These are phyloP conservation scores for Leccinum subtestaceum DNA, from an alignment of 768 basidiomycete species.

Conservation along the genomic window DNA sequence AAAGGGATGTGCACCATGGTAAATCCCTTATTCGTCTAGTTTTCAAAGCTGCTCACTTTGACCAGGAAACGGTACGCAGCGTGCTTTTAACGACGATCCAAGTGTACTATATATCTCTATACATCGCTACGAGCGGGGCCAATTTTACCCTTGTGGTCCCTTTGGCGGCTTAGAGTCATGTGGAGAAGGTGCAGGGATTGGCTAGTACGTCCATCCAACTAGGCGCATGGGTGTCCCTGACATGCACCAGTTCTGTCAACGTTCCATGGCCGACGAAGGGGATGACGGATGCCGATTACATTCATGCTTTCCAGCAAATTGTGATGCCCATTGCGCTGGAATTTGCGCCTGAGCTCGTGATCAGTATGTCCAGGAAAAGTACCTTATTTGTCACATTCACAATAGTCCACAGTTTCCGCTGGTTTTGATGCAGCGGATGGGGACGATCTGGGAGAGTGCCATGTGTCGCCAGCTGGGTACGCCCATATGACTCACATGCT, in stretches of 20 bases:
- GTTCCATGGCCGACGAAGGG: conserved; percentile 88
- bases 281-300: conserved; percentile 94
- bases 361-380: conserved; percentile 57
- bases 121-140: conserved; percentile 90
- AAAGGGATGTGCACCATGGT: conserved; percentile 97
- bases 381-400: neutral
- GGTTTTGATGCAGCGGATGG: conserved; percentile 97
- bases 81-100: conserved; percentile 92
- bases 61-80: conserved; percentile 93
- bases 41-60: conserved; percentile 13
- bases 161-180: conserved; percentile 86
- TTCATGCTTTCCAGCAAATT: conserved; percentile 93
- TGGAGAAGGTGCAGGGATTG: conserved; percentile 79
- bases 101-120: conserved; percentile 90
- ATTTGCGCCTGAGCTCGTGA: conserved; percentile 93
- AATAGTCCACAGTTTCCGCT: conserved; percentile 71
- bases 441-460: conserved; percentile 87
- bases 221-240: conserved; percentile 10
- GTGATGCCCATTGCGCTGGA: conserved; percentile 98
- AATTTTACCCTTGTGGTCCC: conserved; percentile 90
- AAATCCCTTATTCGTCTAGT: neutral
- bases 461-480: conserved; percentile 89
- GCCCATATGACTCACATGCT: conserved; percentile 99
- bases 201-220: conserved; percentile 60
- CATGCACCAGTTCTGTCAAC: conserved; percentile 75